Evolutionary conservation across 495 filamentous ascomycete species (phyloP).

Genomic region (Hypoxylon lienhwacheense): DNA sequence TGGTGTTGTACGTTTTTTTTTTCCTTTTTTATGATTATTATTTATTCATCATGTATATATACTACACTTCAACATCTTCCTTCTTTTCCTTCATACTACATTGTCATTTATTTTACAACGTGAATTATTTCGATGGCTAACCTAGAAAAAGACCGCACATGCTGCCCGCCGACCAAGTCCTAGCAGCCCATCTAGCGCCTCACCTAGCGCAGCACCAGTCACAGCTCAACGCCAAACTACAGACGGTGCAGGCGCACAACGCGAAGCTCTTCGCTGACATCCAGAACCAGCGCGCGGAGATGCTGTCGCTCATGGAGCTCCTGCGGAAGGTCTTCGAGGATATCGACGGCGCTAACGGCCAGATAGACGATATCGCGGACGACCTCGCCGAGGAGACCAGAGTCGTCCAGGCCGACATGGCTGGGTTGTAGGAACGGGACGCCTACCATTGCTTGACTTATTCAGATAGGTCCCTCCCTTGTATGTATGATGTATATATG

Average conservation of each 20-base stretch:
- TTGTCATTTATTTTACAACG: not conserved
- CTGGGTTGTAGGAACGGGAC: conserved; percentile 14
- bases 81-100: conserved; percentile 19
- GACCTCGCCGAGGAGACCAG: conserved; percentile 52
- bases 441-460: too few species aligned
- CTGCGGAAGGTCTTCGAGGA: conserved; percentile 71
- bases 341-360: conserved; percentile 63
- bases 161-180: conserved; percentile 66
- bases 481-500: too few species aligned
- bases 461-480: not conserved
- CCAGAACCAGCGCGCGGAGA: conserved; percentile 69
- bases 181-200: conserved; percentile 70
- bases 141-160: conserved; percentile 78
- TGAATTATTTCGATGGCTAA: too few species aligned
- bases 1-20: conserved; percentile 50
- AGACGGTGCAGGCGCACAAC: conserved; percentile 66
- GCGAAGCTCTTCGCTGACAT: conserved; percentile 62
- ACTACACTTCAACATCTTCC: conserved; percentile 2
- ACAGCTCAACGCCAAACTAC: conserved; percentile 62
- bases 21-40: conserved; percentile 17
- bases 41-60: conserved; percentile 1
- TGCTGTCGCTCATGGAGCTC: conserved; percentile 64
- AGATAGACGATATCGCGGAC: conserved; percentile 50
- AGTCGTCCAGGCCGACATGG: conserved; percentile 51
- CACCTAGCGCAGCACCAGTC: conserved; percentile 63